Conservation (phyloP, 1,139 yeast species). For the Geotrichum bryndzae region DNA sequence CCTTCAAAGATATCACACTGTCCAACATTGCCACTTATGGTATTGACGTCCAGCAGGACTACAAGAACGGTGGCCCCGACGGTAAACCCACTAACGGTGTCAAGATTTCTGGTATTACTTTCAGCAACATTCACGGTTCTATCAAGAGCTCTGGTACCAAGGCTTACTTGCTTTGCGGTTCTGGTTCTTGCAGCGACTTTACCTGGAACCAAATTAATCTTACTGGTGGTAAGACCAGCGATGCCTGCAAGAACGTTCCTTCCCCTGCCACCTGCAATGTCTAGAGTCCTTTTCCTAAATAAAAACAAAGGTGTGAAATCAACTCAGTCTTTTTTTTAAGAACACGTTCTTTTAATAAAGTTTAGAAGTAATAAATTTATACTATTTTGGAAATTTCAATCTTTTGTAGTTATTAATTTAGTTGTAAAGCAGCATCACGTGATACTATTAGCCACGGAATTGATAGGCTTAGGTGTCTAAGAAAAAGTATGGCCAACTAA, state of each 20-base stretch:
- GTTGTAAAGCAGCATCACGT: too few relatives aligned
- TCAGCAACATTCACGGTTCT: slow-evolving; percentile 5
- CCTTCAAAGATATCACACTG: slow-evolving; percentile 4
- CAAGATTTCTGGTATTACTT: not conserved
- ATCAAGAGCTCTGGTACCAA: slow-evolving; percentile 1
- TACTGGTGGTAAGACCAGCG: slow-evolving; percentile 5
- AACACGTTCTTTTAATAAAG: too few relatives aligned
- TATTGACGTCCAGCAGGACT: slow-evolving; percentile 10
- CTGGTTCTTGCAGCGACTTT: slow-evolving; percentile 3
- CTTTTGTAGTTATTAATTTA: too few relatives aligned
- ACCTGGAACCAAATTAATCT: slow-evolving; percentile 3
- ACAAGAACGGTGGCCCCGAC: slow-evolving; percentile 8
- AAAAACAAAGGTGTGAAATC: not conserved
- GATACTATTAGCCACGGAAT: too few relatives aligned
- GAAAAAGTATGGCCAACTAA: too few relatives aligned
- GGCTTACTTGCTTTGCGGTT: slow-evolving; percentile 8
- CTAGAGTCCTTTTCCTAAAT: not conserved
- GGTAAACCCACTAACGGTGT: slow-evolving; percentile 10
- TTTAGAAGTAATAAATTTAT: too few relatives aligned
- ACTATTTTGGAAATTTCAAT: too few relatives aligned
- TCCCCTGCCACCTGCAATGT: slow-evolving; percentile 3
- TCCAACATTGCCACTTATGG: slow-evolving; percentile 9
- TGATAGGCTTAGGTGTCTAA: too few relatives aligned
- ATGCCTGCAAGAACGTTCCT: slow-evolving; percentile 5
- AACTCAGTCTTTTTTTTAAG: not conserved